Conservation (phyloP, 2,329 filamentous ascomycete genomes). For the Mycogone perniciosa region DNA sequence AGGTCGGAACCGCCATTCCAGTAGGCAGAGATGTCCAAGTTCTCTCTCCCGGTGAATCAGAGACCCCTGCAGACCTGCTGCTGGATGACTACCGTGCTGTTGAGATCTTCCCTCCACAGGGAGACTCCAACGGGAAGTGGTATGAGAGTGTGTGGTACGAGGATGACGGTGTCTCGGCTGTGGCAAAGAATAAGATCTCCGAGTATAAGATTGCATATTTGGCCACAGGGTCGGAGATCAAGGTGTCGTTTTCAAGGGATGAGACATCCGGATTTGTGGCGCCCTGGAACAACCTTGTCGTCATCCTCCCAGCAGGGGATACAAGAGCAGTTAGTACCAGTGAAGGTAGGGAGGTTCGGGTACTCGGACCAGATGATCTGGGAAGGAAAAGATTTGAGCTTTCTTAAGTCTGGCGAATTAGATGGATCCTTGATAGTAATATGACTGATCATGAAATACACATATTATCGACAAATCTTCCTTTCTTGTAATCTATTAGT, state of each 20-base stretch:
- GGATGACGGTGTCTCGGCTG: constrained; percentile 31
- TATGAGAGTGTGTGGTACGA: constrained; percentile 31
- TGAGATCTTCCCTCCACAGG: constrained; percentile 36
- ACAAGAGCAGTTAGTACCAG: constrained; percentile 14
- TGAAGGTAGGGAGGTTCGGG: constrained; percentile 8
- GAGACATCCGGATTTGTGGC: constrained; percentile 28
- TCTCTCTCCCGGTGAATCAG: constrained; percentile 28
- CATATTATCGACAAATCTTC: neutral
- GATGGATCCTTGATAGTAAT: neutral
- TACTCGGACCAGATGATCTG: constrained; percentile 17
- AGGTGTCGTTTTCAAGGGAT: constrained; percentile 23
- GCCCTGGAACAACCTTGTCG: constrained; percentile 27
- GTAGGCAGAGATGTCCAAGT: constrained; percentile 33
- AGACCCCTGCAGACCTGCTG: constrained; percentile 33
- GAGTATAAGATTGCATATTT: constrained; percentile 26
- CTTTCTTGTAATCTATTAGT: neutral
- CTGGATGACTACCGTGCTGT: constrained; percentile 37
- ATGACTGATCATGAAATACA: neutral
- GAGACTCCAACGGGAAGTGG: constrained; percentile 17
- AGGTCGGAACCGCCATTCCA: constrained; percentile 34
- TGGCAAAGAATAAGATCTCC: constrained; percentile 27
- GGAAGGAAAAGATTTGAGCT: constrained; percentile 19
- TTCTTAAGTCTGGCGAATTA: neutral
- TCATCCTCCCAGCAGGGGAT: constrained; percentile 29
- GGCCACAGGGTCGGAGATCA: constrained; percentile 15